Conservation (phyloP, 495 filamentous ascomycete genomes). For the Talaromyces liani region DNA sequence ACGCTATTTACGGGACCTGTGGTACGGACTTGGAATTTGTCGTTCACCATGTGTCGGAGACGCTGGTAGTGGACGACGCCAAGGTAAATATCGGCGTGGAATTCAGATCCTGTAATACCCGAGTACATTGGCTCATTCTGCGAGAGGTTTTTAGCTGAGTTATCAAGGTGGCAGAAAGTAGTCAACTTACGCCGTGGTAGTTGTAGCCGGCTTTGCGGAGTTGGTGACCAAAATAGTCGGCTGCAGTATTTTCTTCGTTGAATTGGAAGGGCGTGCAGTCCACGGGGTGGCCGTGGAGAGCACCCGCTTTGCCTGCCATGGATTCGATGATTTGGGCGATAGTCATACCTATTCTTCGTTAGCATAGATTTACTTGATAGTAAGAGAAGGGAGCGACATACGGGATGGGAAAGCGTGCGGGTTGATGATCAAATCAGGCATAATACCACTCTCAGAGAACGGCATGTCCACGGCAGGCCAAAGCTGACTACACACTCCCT, state of each 20-base stretch:
- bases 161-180: too few relatives aligned
- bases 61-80: constrained; percentile 97
- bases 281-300: constrained; percentile 88
- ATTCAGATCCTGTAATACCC: constrained; percentile 90
- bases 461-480: constrained; percentile 95
- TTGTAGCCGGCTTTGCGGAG: constrained; percentile 92
- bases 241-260: constrained; percentile 83
- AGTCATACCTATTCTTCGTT: constrained; percentile 60
- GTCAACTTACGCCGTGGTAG: constrained; percentile 58
- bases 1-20: constrained; percentile 83
- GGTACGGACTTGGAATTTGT: constrained; percentile 97
- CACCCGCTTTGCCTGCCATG: constrained; percentile 87
- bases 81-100: constrained; percentile 92
- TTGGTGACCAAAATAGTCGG: constrained; percentile 93
- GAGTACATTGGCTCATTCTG: constrained; percentile 92
- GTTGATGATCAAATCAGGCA: constrained; percentile 97
- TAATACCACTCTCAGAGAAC: constrained; percentile 93
- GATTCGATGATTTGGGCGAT: constrained; percentile 99
- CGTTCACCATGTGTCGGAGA: constrained; percentile 97
- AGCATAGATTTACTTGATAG: constrained; percentile 3
- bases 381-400: constrained; percentile 17
- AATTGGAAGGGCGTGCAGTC: constrained; percentile 94
- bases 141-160: too few relatives aligned
- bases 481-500: constrained; percentile 83
- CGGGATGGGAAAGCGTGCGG: constrained; percentile 99